Evolutionary conservation across 1,284 basidiomycete genomes (phyloP).

Genomic region (Apiotrichum sp.): DNA sequence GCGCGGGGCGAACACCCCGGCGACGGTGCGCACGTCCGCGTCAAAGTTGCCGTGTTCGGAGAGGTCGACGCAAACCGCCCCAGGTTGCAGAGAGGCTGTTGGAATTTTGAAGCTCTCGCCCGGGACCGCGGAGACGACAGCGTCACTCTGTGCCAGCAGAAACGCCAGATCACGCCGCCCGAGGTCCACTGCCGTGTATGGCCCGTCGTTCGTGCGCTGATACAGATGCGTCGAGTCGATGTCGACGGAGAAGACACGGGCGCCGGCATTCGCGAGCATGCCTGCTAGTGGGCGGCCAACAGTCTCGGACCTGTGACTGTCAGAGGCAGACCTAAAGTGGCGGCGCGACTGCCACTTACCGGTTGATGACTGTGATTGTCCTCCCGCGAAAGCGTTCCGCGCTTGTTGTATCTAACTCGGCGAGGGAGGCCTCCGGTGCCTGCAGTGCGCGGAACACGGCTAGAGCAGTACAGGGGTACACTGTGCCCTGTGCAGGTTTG

Average conservation of each 20-base stretch:
- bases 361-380: constrained; percentile 89
- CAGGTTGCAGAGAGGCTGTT: constrained; percentile 14
- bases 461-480: constrained; percentile 29
- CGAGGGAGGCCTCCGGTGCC: constrained; percentile 8
- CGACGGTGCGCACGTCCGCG: constrained; percentile 18
- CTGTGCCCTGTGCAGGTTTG: constrained; percentile 2
- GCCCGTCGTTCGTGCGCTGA: background rate
- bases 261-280: constrained; percentile 89
- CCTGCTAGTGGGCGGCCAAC: constrained; percentile 93
- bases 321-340: background rate
- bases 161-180: background rate
- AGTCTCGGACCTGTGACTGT: constrained; percentile 70
- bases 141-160: constrained; percentile 50
- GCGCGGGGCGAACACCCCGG: constrained; percentile 17
- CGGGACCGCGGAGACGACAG: constrained; percentile 72
- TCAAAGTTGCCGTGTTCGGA: constrained; percentile 25
- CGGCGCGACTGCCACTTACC: constrained; percentile 51
- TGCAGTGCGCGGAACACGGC: constrained; percentile 27
- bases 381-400: constrained; percentile 45
- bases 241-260: constrained; percentile 88
- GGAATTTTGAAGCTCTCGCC: constrained; percentile 17
- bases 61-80: constrained; percentile 25
- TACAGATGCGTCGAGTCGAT: constrained; percentile 58
- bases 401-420: background rate
- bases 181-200: background rate